Percentiles rank a stretch among this genome's conserved stretches.
These are phyloP conservation scores for Cladophialophora immunda DNA, from an alignment of 2,329 filamentous ascomycete genomes.

Conservation along the genomic window DNA sequence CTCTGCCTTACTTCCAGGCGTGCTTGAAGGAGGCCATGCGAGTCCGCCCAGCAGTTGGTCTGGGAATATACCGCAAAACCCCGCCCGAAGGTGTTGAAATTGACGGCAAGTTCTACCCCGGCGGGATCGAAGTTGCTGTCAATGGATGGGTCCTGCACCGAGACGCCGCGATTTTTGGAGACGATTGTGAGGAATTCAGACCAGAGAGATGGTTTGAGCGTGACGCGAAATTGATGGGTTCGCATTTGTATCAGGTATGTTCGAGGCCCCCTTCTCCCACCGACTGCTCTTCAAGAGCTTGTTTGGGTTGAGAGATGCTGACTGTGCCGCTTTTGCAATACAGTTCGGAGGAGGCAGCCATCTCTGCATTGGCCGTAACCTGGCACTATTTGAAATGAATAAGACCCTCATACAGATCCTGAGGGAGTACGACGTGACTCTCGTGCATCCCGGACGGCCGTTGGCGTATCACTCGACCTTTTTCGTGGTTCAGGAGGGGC, in stretches of 20 bases:
- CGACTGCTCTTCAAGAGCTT: not conserved
- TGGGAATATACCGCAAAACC: constrained; percentile 43
- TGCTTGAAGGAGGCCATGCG: constrained; percentile 41
- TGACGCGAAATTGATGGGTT: constrained; percentile 58
- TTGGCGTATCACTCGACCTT: constrained; percentile 65
- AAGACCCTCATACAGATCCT: constrained; percentile 66
- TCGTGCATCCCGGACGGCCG: constrained; percentile 59
- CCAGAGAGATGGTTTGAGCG: constrained; percentile 58
- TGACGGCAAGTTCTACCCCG: constrained; percentile 37
- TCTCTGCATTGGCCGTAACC: constrained; percentile 64
- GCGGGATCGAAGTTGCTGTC: constrained; percentile 36
- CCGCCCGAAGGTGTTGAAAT: constrained; percentile 39
- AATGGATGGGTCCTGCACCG: constrained; percentile 54
- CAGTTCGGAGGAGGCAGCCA: constrained; percentile 64
- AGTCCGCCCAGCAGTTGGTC: constrained; percentile 41
- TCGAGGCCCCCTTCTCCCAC: not conserved
- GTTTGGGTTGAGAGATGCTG: not conserved
- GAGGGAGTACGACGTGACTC: constrained; percentile 62
- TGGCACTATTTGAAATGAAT: constrained; percentile 66
- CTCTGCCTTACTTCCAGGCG: constrained; percentile 38
- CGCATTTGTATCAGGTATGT: constrained; percentile 63
- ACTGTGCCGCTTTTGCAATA: not conserved
- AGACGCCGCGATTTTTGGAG: constrained; percentile 51
- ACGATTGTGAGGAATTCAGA: constrained; percentile 50
- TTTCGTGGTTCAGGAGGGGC: constrained; percentile 67